Conservation (phyloP, 2,329 filamentous ascomycete genomes). For the Colletotrichum sublineola region DNA sequence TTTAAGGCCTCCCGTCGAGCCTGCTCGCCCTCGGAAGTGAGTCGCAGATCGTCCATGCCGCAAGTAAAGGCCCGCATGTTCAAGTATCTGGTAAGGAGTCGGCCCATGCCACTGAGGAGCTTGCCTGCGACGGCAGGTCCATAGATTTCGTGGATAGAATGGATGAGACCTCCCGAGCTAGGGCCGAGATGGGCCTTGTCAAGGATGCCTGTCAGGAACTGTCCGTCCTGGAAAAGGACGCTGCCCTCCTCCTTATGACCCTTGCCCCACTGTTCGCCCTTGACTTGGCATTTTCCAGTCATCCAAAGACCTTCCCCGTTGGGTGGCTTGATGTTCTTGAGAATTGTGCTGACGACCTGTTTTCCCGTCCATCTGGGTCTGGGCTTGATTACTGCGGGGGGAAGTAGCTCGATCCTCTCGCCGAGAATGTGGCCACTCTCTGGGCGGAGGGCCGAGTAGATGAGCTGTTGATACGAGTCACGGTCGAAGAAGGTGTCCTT, state of each 20-base stretch:
- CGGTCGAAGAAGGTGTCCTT: constrained; percentile 91
- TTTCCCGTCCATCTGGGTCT: constrained; percentile 92
- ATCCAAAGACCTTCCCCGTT: constrained; percentile 84
- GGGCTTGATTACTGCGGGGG: constrained; percentile 87
- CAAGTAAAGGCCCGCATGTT: constrained; percentile 97
- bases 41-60: constrained; percentile 93
- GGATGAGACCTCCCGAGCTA: constrained; percentile 86
- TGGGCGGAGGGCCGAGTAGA: constrained; percentile 90
- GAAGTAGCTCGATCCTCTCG: constrained; percentile 84
- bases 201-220: constrained; percentile 89
- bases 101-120: constrained; percentile 88
- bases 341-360: constrained; percentile 91
- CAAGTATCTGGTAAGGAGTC: constrained; percentile 88
- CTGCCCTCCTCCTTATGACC: constrained; percentile 79
- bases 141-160: constrained; percentile 93
- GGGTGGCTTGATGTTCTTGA: constrained; percentile 89
- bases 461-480: constrained; percentile 91
- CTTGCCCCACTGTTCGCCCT: constrained; percentile 82
- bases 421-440: constrained; percentile 90
- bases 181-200: constrained; percentile 97
- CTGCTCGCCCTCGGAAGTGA: constrained; percentile 84
- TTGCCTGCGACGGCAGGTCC: constrained; percentile 89
- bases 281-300: constrained; percentile 82
- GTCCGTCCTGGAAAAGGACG: constrained; percentile 87
- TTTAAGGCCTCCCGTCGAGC: constrained; percentile 77